These are phyloP conservation scores for Asterochloris erici DNA, from an alignment of 139 green algal species.

Conservation along the genomic window DNA sequence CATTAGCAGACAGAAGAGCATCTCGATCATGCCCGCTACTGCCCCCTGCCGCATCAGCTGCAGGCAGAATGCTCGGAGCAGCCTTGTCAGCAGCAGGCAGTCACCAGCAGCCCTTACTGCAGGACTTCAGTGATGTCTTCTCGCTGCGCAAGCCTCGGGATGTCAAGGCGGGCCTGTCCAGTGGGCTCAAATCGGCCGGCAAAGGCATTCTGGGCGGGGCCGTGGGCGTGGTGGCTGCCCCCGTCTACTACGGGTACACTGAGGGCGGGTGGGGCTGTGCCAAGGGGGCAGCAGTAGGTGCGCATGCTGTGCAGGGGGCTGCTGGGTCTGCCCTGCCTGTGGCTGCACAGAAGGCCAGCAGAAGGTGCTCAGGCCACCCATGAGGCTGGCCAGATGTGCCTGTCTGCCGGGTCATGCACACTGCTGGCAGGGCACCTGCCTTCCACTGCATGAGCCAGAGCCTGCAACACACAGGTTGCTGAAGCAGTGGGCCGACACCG, in stretches of 20 bases:
- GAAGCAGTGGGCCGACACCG: too few relatives aligned
- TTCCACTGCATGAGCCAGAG: too few relatives aligned
- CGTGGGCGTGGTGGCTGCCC: slow-evolving; percentile 68
- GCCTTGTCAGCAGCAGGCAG: too few relatives aligned
- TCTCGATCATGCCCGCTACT: too few relatives aligned
- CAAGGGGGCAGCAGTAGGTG: slow-evolving; percentile 71
- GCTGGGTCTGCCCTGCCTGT: background rate
- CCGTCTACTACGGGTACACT: slow-evolving; percentile 57
- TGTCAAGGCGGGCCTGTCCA: slow-evolving; percentile 39
- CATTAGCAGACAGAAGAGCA: too few relatives aligned
- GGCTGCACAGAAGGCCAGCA: background rate
- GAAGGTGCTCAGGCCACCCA: background rate
- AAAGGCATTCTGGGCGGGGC: slow-evolving; percentile 55
- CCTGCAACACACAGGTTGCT: too few relatives aligned
- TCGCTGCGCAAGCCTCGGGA: slow-evolving; percentile 42
- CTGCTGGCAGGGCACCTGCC: too few relatives aligned
- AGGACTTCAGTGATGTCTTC: slow-evolving; percentile 26
- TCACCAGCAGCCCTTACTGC: too few relatives aligned
- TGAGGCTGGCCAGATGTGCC: too few relatives aligned
- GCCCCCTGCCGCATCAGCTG: too few relatives aligned
- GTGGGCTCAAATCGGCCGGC: slow-evolving; percentile 36
- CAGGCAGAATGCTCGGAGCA: too few relatives aligned
- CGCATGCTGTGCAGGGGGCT: background rate
- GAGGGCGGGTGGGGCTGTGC: slow-evolving; percentile 70
- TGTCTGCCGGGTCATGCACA: too few relatives aligned